Conservation (phyloP, 805 yeast species). For the Teunomyces aglyptinius region DNA sequence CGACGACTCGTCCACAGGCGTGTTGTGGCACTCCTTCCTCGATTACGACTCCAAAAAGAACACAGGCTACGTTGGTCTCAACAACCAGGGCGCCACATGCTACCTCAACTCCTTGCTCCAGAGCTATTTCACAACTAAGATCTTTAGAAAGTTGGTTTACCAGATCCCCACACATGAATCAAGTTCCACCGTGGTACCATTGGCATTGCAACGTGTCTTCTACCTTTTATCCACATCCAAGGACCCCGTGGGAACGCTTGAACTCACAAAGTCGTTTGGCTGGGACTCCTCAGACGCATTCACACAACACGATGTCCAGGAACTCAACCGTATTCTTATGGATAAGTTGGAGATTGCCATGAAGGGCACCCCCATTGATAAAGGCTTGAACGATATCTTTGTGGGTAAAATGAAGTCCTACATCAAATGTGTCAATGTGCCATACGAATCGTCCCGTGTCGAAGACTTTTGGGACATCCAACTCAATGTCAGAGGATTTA, state of each 20-base stretch:
- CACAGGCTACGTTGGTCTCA: constrained; percentile 90
- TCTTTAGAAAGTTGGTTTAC: constrained; percentile 81
- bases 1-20: constrained; percentile 87
- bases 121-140: constrained; percentile 81
- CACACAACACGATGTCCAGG: constrained; percentile 98
- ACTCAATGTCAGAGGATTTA: constrained; percentile 83
- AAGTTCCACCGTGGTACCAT: constrained; percentile 48
- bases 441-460: constrained; percentile 84
- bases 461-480: constrained; percentile 99
- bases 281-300: constrained; percentile 97
- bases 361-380: constrained; percentile 76
- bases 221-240: constrained; percentile 72
- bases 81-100: constrained; percentile 98
- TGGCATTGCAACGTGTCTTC: constrained; percentile 85
- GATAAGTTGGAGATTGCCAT: constrained; percentile 86
- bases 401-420: constrained; percentile 97
- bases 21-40: constrained; percentile 83
- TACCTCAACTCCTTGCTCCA: constrained; percentile 90
- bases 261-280: constrained; percentile 88
- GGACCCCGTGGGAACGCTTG: constrained; percentile 79
- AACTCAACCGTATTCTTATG: constrained; percentile 91
- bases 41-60: constrained; percentile 83
- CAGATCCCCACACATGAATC: constrained; percentile 79
- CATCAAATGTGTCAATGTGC: constrained; percentile 88
- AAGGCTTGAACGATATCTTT: constrained; percentile 66